Evolutionary conservation across 2,329 filamentous ascomycete species (phyloP).

Genomic region (Aspergillus neotritici): DNA sequence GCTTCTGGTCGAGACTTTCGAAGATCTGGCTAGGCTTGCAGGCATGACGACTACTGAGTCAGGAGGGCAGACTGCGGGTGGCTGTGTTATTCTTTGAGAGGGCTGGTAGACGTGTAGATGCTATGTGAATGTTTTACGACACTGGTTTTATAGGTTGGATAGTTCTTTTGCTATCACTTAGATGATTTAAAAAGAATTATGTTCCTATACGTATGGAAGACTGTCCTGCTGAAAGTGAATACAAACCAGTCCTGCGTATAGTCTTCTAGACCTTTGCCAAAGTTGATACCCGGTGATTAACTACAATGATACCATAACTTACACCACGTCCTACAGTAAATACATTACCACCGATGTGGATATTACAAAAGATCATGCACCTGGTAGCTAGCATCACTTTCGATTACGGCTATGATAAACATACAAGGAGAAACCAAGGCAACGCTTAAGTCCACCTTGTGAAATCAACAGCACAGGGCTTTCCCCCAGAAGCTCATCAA

Average conservation of each 20-base stretch:
- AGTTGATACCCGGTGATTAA: no score
- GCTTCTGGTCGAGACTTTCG: constrained; percentile 54
- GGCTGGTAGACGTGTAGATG: neutral
- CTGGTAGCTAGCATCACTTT: constrained; percentile 31
- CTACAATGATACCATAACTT: no score
- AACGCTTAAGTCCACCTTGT: constrained; percentile 86
- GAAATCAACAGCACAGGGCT: constrained; percentile 81
- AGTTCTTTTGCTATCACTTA: neutral
- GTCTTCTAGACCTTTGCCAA: no score
- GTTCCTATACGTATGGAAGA: no score
- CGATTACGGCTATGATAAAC: constrained; percentile 34
- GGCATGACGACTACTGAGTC: constrained; percentile 53
- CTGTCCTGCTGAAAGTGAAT: no score
- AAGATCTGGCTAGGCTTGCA: constrained; percentile 55
- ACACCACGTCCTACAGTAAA: no score
- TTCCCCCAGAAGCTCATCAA: constrained; percentile 65
- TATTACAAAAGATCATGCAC: constrained; percentile 9
- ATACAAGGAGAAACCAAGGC: constrained; percentile 52
- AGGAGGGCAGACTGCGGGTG: constrained; percentile 46
- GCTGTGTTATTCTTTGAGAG: constrained; percentile 40
- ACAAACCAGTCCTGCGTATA: no score
- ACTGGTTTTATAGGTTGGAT: constrained; percentile 4
- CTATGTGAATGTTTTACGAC: constrained; percentile 7
- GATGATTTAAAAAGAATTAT: no score
- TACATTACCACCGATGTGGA: neutral